phyloP scores from a whole-genome alignment of 2,329 filamentous ascomycete species.

The Verticillium zaregamsianum region DNA sequence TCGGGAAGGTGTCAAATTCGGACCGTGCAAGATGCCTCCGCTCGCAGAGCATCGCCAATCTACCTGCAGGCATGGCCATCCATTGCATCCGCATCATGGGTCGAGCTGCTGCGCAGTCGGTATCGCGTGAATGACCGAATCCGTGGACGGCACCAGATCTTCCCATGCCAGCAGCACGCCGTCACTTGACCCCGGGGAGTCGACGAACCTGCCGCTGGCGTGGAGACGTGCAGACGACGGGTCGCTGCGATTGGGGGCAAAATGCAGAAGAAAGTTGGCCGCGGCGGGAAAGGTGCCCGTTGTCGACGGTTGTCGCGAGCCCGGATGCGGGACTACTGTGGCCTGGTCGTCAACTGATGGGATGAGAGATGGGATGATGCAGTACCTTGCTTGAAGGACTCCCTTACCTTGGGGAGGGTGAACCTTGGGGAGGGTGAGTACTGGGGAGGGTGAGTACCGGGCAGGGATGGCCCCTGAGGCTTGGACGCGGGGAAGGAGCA shows the following conservation, averaged over 20 bases:
- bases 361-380: not conserved
- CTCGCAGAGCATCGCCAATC: too few species aligned
- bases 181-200: not conserved
- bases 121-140: not conserved
- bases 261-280: not conserved
- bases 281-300: not conserved
- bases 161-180: not conserved
- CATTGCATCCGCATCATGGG: too few species aligned
- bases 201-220: not conserved
- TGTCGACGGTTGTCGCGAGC: not conserved
- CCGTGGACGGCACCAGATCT: not conserved
- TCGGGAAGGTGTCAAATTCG: too few species aligned
- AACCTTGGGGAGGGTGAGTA: too few species aligned
- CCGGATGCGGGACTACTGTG: not conserved
- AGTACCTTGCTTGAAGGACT: too few species aligned
- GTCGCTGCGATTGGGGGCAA: not conserved
- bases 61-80: too few species aligned
- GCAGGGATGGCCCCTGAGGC: not conserved
- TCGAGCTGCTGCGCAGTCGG: too few species aligned
- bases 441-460: not conserved
- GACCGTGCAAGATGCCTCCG: too few species aligned
- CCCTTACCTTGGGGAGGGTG: too few species aligned
- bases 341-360: not conserved
- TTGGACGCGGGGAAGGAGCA: not conserved
- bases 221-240: not conserved